These are phyloP conservation scores for Phytophthora rubi DNA, from an alignment of 352 stramenopile genomes.

Conservation along the genomic window DNA sequence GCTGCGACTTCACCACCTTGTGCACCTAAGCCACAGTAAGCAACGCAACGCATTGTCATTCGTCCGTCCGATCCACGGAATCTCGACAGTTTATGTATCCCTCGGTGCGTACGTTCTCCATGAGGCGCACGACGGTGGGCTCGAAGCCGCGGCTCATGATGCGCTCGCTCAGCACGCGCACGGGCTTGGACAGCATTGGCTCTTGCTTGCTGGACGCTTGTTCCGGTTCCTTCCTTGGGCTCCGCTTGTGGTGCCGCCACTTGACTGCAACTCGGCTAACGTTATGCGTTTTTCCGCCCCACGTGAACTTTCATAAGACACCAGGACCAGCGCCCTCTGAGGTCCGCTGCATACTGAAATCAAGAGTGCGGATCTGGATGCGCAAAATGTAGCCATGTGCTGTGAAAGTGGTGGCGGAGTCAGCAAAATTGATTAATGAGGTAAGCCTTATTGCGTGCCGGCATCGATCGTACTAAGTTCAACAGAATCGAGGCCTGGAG, in stretches of 20 bases:
- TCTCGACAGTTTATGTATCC: too few species aligned
- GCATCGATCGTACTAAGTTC: too few species aligned
- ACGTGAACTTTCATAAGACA: conserved; percentile 18
- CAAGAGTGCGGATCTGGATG: conserved; percentile 22
- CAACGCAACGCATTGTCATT: neutral
- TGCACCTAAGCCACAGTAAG: conserved; percentile 53
- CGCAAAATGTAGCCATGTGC: conserved; percentile 29
- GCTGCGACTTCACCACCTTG: conserved; percentile 75
- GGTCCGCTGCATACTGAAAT: conserved; percentile 30
- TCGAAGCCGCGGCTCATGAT: conserved; percentile 88
- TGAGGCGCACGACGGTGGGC: conserved; percentile 76
- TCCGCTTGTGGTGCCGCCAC: conserved; percentile 22
- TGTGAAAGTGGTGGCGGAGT: conserved; percentile 6
- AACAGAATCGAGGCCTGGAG: too few species aligned
- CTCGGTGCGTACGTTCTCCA: conserved; percentile 67
- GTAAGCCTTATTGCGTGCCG: too few species aligned
- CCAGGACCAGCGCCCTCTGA: conserved; percentile 12
- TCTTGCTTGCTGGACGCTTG: neutral
- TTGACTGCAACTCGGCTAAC: conserved; percentile 20
- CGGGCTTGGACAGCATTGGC: conserved; percentile 54
- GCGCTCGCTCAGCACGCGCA: conserved; percentile 84
- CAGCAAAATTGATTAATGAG: too few species aligned
- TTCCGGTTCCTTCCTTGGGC: neutral
- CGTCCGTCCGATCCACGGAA: neutral
- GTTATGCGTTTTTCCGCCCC: conserved; percentile 20